Percentiles rank a stretch among this genome's conserved stretches.
Conservation (phyloP, 352 stramenopile species). For the Pilasporangium apinafurcum region DNA sequence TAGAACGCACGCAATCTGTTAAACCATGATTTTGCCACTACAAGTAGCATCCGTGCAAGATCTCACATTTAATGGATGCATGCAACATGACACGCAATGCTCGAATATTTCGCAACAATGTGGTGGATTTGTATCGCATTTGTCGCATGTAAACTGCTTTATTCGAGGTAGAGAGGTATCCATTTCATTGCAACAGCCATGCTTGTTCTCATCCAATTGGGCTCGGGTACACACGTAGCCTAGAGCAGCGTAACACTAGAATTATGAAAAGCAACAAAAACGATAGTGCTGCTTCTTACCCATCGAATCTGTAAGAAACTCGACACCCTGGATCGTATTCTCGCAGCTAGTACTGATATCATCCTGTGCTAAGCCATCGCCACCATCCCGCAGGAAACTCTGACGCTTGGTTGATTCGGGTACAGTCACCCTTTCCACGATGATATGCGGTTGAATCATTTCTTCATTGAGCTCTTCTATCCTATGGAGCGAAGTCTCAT, state of each 20-base stretch:
- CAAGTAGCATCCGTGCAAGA: not conserved
- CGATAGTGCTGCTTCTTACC: constrained; percentile 11
- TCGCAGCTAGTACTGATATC: constrained; percentile 22
- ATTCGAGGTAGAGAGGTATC: constrained; percentile 38
- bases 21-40: not conserved
- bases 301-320: constrained; percentile 44
- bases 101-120: constrained; percentile 68
- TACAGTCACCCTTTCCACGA: constrained; percentile 32
- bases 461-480: constrained; percentile 44
- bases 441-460: constrained; percentile 51
- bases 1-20: not conserved
- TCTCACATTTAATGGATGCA: constrained; percentile 68
- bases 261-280: not conserved
- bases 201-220: constrained; percentile 27
- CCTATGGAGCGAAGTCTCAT: constrained; percentile 4
- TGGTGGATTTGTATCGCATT: constrained; percentile 53
- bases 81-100: constrained; percentile 75
- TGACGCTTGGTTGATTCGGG: constrained; percentile 22
- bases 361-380: constrained; percentile 40
- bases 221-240: constrained; percentile 44
- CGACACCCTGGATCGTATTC: constrained; percentile 52
- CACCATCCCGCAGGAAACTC: constrained; percentile 34
- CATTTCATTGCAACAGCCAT: constrained; percentile 58
- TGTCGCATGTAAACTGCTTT: constrained; percentile 55
- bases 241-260: constrained; percentile 1